Base-by-base conservation (phyloP, 108 stramenopile genomes). In the Poteriospumella lacustris region DNA sequence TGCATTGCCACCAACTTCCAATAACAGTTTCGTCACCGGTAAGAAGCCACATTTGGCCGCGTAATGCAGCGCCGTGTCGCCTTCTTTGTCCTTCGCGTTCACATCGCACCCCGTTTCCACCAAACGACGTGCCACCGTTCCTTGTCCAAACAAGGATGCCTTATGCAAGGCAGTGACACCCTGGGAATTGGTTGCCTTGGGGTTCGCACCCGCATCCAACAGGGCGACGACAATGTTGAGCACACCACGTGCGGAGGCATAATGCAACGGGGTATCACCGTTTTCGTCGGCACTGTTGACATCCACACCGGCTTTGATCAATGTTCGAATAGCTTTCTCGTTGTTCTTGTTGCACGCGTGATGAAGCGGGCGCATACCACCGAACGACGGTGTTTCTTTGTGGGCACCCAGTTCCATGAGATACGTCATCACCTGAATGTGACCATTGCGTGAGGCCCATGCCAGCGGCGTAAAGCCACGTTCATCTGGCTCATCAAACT, bases 221-320 rank as follows among this genome's bases (percentile, higher is more conserved):
- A 80, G 43, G 0, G 75, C 58, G 5, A 75, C 75, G 52, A 80
- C 80, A 15, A 75, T 38, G 41, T 80, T 75, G 26, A 80, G 36
- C 2, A 80, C 80, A 59, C 80, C 80, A 2, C 80, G 80, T 31
- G 72, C 75, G 1, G 60, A 72, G 26, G 80, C 69, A 43, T 44
- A 80, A 75, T 80, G 80, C 26, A 80, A 68, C 42, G 80, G 36
- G 15, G 67, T 76, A 36, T 80, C 75, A 1, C 80, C 80, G 0
- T 41, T 80, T 33, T 80, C 80, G 0, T 80, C 80, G 58, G 59
- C 80, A 9, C 72, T 72, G 28, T 80, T 80, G 72, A 80, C 80
- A 0, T 80, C 58, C 12, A 36, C 76, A 68, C 31, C 31, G 1
- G 56, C 19, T 0, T 76, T 75, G 9, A 80, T 5, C 12, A 80